phyloP scores from a whole-genome alignment of 805 yeast species.

The Sugiyamaella marilandica region DNA sequence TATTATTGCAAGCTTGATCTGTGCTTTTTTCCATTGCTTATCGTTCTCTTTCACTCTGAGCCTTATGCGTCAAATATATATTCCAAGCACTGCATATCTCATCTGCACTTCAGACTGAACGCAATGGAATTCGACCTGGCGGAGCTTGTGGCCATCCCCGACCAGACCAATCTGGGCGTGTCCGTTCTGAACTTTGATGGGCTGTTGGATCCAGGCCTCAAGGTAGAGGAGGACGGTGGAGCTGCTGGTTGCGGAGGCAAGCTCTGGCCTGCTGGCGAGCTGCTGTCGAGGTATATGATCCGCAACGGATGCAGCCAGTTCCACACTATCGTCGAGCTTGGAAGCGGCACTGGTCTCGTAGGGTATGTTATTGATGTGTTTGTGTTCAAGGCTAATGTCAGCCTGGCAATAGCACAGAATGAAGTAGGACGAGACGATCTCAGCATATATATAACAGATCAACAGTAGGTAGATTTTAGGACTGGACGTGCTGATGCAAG shows the following conservation, averaged over 20 bases:
- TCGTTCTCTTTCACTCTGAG: too few species aligned
- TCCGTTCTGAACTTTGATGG: constrained; percentile 40
- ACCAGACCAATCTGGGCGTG: constrained; percentile 36
- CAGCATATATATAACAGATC: constrained; percentile 47
- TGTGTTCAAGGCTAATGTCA: not conserved
- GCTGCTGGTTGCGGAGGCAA: constrained; percentile 60
- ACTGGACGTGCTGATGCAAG: constrained; percentile 10
- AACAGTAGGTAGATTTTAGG: constrained; percentile 27
- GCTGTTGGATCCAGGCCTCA: constrained; percentile 34
- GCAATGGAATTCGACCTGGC: constrained; percentile 2
- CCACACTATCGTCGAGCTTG: constrained; percentile 44
- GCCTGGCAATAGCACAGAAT: constrained; percentile 31
- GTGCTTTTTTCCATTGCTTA: too few species aligned
- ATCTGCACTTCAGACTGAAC: too few species aligned
- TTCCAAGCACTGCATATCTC: too few species aligned
- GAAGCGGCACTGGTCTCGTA: constrained; percentile 56
- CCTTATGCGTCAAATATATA: too few species aligned
- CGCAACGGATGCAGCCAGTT: constrained; percentile 23
- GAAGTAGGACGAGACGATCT: constrained; percentile 26
- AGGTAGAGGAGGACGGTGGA: constrained; percentile 53
- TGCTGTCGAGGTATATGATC: constrained; percentile 43
- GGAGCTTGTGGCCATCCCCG: constrained; percentile 32
- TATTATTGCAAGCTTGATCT: too few species aligned
- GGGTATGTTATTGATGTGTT: constrained; percentile 33
- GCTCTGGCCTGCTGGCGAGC: constrained; percentile 58